Base-by-base conservation (phyloP, 2,329 filamentous ascomycete genomes). In the Stachybotrys elegans region DNA sequence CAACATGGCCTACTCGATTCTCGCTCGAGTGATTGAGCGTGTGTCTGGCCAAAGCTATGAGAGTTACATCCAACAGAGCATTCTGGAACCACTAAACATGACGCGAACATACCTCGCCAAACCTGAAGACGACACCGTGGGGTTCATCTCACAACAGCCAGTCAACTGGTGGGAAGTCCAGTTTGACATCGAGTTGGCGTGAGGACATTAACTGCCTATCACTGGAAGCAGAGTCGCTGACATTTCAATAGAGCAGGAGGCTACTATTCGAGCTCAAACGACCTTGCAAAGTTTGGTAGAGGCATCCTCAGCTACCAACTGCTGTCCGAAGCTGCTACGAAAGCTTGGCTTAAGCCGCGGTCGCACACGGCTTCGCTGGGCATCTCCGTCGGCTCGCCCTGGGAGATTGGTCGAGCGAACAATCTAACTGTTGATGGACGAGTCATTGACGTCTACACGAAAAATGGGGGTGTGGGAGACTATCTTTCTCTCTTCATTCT, bases 381-480 rank as follows among this genome's bases (percentile, higher is more conserved):
- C 16, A 53, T 60, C 36, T 61, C 63, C 5, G 56, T 73, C 36
- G 71, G 72, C 13, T 59, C 59, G 4, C 68, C 70, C 2, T 75
- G 70, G 70, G 71, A 75, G 54, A 75, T 75, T 36, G 51, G 61
- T 43, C 64, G 65, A 27, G 53, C 58, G 34, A 51, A 62, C 41
- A 56, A 56, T 44, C 45, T 66, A 37, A 62, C 61, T 13, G 45
- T 52, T 2, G 61, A 63, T 47, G 57, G 61, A 22, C 64, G 66
- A 5, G 49, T 68, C 4, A 54, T 70, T 16, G 68, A 74, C 39
- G 29, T 74, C 2, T 72, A 71, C 54, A 66, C 68, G 16, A 75
- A 75, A 47, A 52, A 50, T 5, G 72, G 71, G 16, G 61, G 63
- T 41, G 41, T 68, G 8, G 62, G 62, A 16, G 38, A 47, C 22